A percentile compares a stretch with the other conserved stretches of the same genome.
Conservation (phyloP, 2,329 filamentous ascomycete species). For the Aspergillus novoparasiticus region DNA sequence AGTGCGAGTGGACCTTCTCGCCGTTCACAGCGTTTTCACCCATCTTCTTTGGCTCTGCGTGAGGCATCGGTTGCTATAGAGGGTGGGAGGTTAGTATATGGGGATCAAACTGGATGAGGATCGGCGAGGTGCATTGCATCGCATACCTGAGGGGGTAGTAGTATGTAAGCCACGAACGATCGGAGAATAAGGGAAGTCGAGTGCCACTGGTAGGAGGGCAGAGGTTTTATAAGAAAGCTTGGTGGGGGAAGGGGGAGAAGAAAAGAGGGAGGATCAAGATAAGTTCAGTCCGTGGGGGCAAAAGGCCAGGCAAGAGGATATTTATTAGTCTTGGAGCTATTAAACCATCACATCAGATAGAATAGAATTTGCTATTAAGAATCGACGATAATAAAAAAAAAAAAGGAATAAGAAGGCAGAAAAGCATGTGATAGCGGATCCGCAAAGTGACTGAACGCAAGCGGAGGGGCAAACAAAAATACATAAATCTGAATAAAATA, state of each 20-base stretch:
- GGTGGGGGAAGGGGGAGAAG: not conserved
- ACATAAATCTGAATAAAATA: too few species aligned
- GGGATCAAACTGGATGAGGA: not conserved
- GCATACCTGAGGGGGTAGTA: not conserved
- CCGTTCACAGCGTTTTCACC: constrained; percentile 53
- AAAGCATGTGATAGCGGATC: constrained; percentile 28
- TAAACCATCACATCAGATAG: too few species aligned
- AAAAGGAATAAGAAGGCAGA: not conserved
- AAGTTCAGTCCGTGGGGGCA: too few species aligned
- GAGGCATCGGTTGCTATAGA: constrained; percentile 45
- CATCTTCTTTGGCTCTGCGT: constrained; percentile 52
- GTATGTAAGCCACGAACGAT: not conserved
- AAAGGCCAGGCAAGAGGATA: too few species aligned
- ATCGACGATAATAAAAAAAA: constrained; percentile 3
- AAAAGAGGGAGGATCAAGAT: too few species aligned
- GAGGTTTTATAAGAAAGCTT: not conserved
- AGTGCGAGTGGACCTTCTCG: constrained; percentile 52
- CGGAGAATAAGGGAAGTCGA: not conserved
- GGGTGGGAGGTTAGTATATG: constrained; percentile 2
- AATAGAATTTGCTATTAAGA: too few species aligned
- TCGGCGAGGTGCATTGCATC: not conserved
- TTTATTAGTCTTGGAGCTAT: too few species aligned
- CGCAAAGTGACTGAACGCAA: not conserved
- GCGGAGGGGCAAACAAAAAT: constrained; percentile 3
- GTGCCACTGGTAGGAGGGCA: not conserved